These are phyloP conservation scores for Cystofilobasidium macerans DNA, from an alignment of 768 basidiomycete species.

Conservation along the genomic window DNA sequence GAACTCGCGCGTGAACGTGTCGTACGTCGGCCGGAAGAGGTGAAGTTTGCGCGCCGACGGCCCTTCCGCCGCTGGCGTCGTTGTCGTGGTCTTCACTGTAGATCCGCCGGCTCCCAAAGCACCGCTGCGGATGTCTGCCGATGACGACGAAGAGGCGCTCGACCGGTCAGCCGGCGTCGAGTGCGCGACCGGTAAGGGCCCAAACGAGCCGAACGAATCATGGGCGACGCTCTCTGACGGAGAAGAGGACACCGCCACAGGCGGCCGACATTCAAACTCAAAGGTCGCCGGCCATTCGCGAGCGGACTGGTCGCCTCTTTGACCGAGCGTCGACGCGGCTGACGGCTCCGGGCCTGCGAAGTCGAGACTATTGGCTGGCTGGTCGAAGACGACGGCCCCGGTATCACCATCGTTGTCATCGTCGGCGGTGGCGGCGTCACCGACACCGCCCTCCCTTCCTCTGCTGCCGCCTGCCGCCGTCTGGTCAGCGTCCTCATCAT, in stretches of 20 bases:
- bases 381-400: no score
- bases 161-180: not conserved
- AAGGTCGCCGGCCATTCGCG: constrained; percentile 1
- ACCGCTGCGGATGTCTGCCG: not conserved
- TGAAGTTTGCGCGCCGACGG: constrained; percentile 24
- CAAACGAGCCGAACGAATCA: not conserved
- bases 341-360: no score
- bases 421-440: no score
- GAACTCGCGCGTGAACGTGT: constrained; percentile 90
- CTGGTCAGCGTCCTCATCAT: constrained; percentile 13
- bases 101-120: not conserved
- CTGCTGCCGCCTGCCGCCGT: not conserved
- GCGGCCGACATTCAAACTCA: not conserved
- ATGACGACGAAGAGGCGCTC: no score
- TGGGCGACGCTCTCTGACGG: not conserved
- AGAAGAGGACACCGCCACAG: not conserved
- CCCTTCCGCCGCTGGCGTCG: not conserved
- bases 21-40: constrained; percentile 87
- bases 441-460: no score
- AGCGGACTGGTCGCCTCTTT: not conserved
- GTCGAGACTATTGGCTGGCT: no score
- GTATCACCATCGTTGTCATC: no score
- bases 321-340: not conserved
- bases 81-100: not conserved
- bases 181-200: not conserved